Percentiles rank a stretch among this genome's conserved stretches.
phyloP scores from a whole-genome alignment of 106 monocot species.

The Dendrobium catenatum region DNA sequence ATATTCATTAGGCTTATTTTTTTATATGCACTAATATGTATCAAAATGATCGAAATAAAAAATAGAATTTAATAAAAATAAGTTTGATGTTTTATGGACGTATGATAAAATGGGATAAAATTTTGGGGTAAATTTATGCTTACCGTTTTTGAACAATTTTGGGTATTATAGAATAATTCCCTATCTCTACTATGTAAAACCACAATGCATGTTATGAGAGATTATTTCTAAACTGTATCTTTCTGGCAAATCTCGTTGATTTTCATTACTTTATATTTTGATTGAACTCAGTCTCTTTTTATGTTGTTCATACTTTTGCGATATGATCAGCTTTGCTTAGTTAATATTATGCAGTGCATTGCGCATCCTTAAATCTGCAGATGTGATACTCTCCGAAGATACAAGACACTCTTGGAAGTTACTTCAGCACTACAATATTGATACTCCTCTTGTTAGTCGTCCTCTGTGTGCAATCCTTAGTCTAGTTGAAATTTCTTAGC shows the following conservation, averaged over 20 bases:
- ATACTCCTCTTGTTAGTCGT: constrained; percentile 68
- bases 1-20: too few relatives aligned
- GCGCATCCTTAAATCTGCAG: constrained; percentile 74
- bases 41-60: too few relatives aligned
- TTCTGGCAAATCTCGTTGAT: neutral
- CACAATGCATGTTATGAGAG: neutral
- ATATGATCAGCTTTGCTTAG: constrained; percentile 8
- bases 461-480: neutral
- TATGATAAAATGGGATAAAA: too few relatives aligned
- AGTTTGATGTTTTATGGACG: too few relatives aligned
- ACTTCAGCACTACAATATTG: constrained; percentile 78
- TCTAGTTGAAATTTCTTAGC: neutral
- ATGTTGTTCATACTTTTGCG: constrained; percentile 1
- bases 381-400: constrained; percentile 95
- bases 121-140: too few relatives aligned
- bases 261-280: neutral
- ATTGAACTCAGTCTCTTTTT: neutral
- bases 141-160: too few relatives aligned
- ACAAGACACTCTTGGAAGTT: constrained; percentile 91
- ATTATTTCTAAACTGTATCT: neutral
- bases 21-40: too few relatives aligned
- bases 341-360: constrained; percentile 57
- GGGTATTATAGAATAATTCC: neutral
- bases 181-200: neutral
- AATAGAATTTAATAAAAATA: too few relatives aligned